phyloP scores from a whole-genome alignment of 805 yeast species.

The Nakazawaea siamensis region DNA sequence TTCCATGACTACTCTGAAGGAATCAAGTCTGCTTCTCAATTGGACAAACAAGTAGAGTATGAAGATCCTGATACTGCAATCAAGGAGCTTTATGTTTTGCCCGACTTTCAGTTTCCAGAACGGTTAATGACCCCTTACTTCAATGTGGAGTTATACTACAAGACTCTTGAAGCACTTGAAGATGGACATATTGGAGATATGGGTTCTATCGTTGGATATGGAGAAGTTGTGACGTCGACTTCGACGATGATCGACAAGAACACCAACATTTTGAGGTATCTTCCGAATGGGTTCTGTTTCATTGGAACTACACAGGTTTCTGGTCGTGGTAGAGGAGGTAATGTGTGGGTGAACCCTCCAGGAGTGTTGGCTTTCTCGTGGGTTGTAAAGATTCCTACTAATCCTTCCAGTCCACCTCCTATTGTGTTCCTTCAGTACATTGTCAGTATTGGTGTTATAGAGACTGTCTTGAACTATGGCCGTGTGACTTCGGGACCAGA shows the following conservation, averaged over 20 bases:
- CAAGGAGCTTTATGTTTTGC: slow-evolving; percentile 46
- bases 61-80: slow-evolving; percentile 49
- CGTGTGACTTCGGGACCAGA: slow-evolving; percentile 11
- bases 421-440: slow-evolving; percentile 85
- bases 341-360: slow-evolving; percentile 89
- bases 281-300: slow-evolving; percentile 66
- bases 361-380: slow-evolving; percentile 85
- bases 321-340: slow-evolving; percentile 93
- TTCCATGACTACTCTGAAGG: slow-evolving; percentile 27
- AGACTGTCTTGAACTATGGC: slow-evolving; percentile 60
- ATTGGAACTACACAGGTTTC: slow-evolving; percentile 79
- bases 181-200: slow-evolving; percentile 23
- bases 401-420: slow-evolving; percentile 36
- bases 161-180: slow-evolving; percentile 7
- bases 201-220: slow-evolving; percentile 66
- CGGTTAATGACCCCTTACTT: slow-evolving; percentile 62
- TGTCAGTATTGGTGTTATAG: slow-evolving; percentile 74
- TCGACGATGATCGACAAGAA: slow-evolving; percentile 72
- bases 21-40: slow-evolving; percentile 10
- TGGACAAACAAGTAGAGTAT: slow-evolving; percentile 23
- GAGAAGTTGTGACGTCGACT: slow-evolving; percentile 89
- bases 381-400: slow-evolving; percentile 48
- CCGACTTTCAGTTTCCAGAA: slow-evolving; percentile 36
- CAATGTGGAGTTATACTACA: slow-evolving; percentile 49
- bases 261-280: slow-evolving; percentile 39